These are phyloP conservation scores for Acacia concinna DNA, from an alignment of 331 rosid genomes.

Conservation along the genomic window DNA sequence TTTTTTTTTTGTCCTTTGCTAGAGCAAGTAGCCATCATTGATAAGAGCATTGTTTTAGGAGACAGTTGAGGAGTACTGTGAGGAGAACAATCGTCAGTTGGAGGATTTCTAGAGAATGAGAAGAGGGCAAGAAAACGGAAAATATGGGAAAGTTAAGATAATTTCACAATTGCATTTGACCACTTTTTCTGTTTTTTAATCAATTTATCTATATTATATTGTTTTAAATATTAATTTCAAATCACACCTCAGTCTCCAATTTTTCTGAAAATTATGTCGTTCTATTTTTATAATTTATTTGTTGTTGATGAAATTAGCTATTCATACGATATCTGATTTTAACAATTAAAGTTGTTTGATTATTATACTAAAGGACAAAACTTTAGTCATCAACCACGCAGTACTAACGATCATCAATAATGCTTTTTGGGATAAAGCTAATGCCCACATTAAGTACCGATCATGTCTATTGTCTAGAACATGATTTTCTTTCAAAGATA, in stretches of 20 bases:
- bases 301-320: not conserved
- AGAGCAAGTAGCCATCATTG: constrained; percentile 44
- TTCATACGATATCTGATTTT: not conserved
- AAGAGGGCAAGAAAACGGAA: not conserved
- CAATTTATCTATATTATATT: not conserved
- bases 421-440: too few species aligned
- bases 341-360: too few species aligned
- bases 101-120: not conserved
- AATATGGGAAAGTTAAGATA: constrained; percentile 37
- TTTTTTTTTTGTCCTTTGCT: constrained; percentile 20
- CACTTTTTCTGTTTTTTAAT: constrained; percentile 13
- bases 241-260: too few species aligned
- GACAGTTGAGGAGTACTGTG: constrained; percentile 54
- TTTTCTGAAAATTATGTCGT: not conserved
- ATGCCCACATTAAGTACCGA: too few species aligned
- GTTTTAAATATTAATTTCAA: not conserved
- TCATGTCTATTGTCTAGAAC: too few species aligned
- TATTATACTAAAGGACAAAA: too few species aligned
- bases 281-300: not conserved
- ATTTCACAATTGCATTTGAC: not conserved
- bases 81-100: constrained; percentile 32
- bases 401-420: too few species aligned
- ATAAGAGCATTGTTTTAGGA: constrained; percentile 52
- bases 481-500: too few species aligned
- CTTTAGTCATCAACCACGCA: too few species aligned